Evolutionary conservation across 202 grass and related monocot genomes (phyloP).

Genomic region (Panicum hallii): DNA sequence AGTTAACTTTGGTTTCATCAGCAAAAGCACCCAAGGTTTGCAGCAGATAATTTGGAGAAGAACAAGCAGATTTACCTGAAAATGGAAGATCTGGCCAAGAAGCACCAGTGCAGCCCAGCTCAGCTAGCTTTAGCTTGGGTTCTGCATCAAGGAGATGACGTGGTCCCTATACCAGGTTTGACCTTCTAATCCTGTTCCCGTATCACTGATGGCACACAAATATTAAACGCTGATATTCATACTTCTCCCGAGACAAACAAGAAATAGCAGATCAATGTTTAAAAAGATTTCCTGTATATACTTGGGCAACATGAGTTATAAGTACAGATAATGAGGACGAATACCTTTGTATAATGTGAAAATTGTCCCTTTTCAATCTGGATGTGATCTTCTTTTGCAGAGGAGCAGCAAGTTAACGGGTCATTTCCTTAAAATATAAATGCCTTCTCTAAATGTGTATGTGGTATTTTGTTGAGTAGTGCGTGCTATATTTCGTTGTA

Average conservation of each 20-base stretch:
- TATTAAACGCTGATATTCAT: background rate
- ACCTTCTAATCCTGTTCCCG: background rate
- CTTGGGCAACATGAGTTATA: background rate
- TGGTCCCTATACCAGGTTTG: slow-evolving; percentile 85
- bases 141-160: slow-evolving; percentile 78
- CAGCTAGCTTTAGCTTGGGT: slow-evolving; percentile 88
- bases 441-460: background rate
- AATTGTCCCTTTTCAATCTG: background rate
- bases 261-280: background rate
- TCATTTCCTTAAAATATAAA: background rate
- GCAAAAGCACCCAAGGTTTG: slow-evolving; percentile 61
- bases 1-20: slow-evolving; percentile 33
- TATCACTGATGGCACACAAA: background rate
- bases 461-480: slow-evolving; percentile 1
- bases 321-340: background rate
- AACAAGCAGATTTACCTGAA: slow-evolving; percentile 68
- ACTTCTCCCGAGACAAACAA: background rate
- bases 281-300: background rate
- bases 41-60: slow-evolving; percentile 72
- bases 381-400: background rate
- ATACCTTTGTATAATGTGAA: background rate
- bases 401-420: background rate
- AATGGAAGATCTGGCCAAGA: slow-evolving; percentile 59
- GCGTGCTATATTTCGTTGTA: background rate
- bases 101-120: slow-evolving; percentile 61